Evolutionary conservation across 2,329 filamentous ascomycete species (phyloP).

Genomic region (Colletotrichum sidae): DNA sequence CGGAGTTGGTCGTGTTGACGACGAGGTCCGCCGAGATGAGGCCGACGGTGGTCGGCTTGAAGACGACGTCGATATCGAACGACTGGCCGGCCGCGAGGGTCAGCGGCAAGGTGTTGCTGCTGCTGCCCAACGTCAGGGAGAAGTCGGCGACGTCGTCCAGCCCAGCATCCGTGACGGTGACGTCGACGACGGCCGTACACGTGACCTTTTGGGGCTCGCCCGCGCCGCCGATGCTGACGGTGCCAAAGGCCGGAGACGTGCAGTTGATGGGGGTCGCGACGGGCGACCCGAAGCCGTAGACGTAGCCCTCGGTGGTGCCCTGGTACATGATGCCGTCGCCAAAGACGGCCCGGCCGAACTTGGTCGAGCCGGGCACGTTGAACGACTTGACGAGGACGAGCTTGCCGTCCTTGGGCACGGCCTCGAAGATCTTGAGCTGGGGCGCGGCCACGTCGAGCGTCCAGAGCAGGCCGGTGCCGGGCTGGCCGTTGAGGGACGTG

Average conservation of each 20-base stretch:
- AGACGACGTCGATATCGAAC: constrained; percentile 58
- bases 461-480: constrained; percentile 68
- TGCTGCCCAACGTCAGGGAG: constrained; percentile 48
- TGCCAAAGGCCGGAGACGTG: constrained; percentile 61
- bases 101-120: constrained; percentile 47
- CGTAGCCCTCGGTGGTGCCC: constrained; percentile 60
- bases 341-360: constrained; percentile 69
- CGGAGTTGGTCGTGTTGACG: constrained; percentile 60
- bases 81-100: constrained; percentile 48
- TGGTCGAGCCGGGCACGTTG: constrained; percentile 62
- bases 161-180: constrained; percentile 54
- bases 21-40: constrained; percentile 59
- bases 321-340: constrained; percentile 67
- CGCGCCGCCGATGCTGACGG: constrained; percentile 39
- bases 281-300: constrained; percentile 68
- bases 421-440: constrained; percentile 64
- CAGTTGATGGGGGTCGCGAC: constrained; percentile 67
- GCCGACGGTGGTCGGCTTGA: constrained; percentile 60
- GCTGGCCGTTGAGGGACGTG: constrained; percentile 64
- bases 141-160: constrained; percentile 50
- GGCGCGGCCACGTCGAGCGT: constrained; percentile 65
- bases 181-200: constrained; percentile 60
- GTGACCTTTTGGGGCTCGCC: constrained; percentile 50
- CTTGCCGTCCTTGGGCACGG: constrained; percentile 58
- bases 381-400: constrained; percentile 63